Percentiles rank a stretch among this genome's conserved stretches.
Conservation (phyloP, 352 stramenopile genomes). For the Detonula confervacea region DNA sequence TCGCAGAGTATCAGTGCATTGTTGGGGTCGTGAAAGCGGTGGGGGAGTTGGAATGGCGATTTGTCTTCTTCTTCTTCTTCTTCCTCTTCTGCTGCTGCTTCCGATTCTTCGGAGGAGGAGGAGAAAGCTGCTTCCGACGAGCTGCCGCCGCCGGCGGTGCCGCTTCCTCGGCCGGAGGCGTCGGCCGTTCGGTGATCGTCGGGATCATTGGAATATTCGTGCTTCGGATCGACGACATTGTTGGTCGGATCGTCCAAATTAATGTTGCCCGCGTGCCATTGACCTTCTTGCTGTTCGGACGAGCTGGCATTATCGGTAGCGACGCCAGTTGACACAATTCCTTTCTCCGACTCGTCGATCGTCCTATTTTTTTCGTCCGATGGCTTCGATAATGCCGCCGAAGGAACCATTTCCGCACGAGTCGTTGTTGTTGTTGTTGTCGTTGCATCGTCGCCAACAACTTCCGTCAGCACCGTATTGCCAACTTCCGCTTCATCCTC, state of each 20-base stretch:
- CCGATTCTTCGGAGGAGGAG: conserved; percentile 11
- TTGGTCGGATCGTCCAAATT: too few relatives aligned
- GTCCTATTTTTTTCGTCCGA: not conserved
- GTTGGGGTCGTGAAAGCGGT: conserved; percentile 64
- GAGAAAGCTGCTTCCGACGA: not conserved
- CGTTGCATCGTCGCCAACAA: not conserved
- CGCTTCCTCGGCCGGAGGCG: too few relatives aligned
- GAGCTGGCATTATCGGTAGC: too few relatives aligned
- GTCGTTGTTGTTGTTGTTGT: not conserved
- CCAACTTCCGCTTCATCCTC: too few relatives aligned
- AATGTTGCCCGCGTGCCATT: too few relatives aligned
- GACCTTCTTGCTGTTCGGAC: not conserved
- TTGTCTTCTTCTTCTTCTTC: conserved; percentile 15
- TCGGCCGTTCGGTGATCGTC: too few relatives aligned
- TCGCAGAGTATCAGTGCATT: conserved; percentile 82
- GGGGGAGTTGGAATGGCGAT: conserved; percentile 47
- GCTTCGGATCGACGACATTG: not conserved
- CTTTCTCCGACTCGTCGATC: too few relatives aligned
- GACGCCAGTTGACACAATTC: too few relatives aligned
- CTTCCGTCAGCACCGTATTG: too few relatives aligned
- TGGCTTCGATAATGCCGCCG: too few relatives aligned
- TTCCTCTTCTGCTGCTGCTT: conserved; percentile 39
- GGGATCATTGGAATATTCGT: not conserved
- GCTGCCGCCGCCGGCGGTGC: not conserved
- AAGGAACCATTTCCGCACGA: not conserved